Evolutionary conservation across 805 yeast genomes (phyloP).

Genomic region (Diddensiella transvaalensis): DNA sequence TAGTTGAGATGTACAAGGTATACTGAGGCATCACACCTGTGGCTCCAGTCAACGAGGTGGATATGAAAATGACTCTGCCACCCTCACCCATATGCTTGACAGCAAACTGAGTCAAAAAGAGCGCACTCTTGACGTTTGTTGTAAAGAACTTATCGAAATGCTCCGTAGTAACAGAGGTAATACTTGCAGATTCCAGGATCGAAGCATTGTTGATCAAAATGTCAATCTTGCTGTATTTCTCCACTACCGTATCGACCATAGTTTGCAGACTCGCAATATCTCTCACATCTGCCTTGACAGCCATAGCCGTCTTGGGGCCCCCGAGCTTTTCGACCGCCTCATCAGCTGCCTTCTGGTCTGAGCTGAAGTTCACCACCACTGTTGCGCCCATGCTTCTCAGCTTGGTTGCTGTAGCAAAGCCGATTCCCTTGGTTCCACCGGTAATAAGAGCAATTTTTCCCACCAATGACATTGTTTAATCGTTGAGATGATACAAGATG

Average conservation of each 20-base stretch:
- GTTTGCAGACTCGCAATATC: conserved; percentile 8
- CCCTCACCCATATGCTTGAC: conserved; percentile 17
- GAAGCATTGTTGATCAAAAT: conserved; percentile 38
- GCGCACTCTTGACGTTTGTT: conserved; percentile 19
- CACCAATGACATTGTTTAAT: conserved; percentile 1
- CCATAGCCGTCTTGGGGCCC: neutral
- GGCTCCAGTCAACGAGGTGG: conserved; percentile 46
- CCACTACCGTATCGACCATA: conserved; percentile 10
- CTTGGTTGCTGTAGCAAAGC: conserved; percentile 45
- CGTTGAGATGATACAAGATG: too few relatives aligned
- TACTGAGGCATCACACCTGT: conserved; percentile 7
- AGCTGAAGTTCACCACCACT: conserved; percentile 29
- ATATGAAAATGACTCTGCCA: conserved; percentile 20
- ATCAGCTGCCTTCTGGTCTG: conserved; percentile 13
- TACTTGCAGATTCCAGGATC: conserved; percentile 5
- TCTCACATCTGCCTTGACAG: conserved; percentile 13
- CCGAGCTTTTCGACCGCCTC: conserved; percentile 11
- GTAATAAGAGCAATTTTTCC: conserved; percentile 36
- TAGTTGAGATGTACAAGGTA: conserved; percentile 16
- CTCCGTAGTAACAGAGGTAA: conserved; percentile 14
- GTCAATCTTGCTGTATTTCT: conserved; percentile 24
- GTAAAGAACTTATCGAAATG: conserved; percentile 10
- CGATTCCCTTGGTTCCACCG: conserved; percentile 54
- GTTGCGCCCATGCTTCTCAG: conserved; percentile 45
- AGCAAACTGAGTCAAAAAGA: conserved; percentile 17